Evolutionary conservation across 805 yeast genomes (phyloP).

Genomic region (Metschnikowia lachancei): DNA sequence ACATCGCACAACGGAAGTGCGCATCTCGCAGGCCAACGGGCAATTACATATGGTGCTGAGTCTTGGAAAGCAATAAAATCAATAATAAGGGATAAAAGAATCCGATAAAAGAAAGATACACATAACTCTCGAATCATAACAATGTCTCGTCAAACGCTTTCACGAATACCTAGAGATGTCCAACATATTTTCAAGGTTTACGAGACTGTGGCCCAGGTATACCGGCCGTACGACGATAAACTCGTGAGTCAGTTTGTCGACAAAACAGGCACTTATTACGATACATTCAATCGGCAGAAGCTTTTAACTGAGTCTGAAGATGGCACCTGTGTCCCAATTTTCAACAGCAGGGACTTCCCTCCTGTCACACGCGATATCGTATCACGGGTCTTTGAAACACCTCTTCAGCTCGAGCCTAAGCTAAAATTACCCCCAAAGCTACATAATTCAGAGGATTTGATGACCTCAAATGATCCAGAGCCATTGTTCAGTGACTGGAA

Average conservation of each 20-base stretch:
- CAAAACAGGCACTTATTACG: slow-evolving; percentile 21
- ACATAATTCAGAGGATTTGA: slow-evolving; percentile 7
- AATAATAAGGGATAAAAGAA: too few relatives aligned
- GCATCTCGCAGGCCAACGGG: neutral
- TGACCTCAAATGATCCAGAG: too few relatives aligned
- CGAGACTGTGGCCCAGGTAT: slow-evolving; percentile 18
- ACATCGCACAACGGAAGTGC: neutral
- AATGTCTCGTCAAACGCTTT: slow-evolving; percentile 19
- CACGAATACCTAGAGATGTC: slow-evolving; percentile 25
- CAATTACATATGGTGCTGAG: neutral
- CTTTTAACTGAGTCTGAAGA: slow-evolving; percentile 12
- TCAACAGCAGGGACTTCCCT: slow-evolving; percentile 24
- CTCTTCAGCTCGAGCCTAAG: slow-evolving; percentile 14
- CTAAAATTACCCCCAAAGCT: slow-evolving; percentile 8
- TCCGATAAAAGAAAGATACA: neutral
- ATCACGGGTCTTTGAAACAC: slow-evolving; percentile 22
- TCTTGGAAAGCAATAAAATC: too few relatives aligned
- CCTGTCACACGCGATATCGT: slow-evolving; percentile 21
- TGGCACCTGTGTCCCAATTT: slow-evolving; percentile 4
- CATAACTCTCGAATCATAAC: neutral
- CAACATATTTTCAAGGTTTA: slow-evolving; percentile 21
- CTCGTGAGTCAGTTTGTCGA: slow-evolving; percentile 18
- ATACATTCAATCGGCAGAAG: slow-evolving; percentile 23
- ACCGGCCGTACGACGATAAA: slow-evolving; percentile 11
- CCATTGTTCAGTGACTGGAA: slow-evolving; percentile 13